phyloP scores from a whole-genome alignment of 345 rosid species.

The Rhizophora apiculata region DNA sequence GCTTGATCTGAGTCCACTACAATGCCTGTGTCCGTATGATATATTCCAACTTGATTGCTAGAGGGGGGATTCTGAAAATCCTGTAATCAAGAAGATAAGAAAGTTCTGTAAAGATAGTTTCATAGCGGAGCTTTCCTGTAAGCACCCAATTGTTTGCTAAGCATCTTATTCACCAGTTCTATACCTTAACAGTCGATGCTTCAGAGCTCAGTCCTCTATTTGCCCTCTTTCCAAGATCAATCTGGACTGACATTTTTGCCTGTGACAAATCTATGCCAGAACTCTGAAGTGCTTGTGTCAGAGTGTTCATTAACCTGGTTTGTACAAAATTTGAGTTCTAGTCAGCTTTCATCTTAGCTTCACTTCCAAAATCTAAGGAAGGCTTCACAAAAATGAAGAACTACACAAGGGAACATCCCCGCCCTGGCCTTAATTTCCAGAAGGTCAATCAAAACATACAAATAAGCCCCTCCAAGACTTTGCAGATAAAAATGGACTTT shows the following conservation, averaged over 20 bases:
- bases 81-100: conserved; percentile 26
- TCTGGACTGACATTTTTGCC: conserved; percentile 32
- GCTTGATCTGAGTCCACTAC: conserved; percentile 57
- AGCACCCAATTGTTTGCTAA: background rate
- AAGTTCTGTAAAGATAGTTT: background rate
- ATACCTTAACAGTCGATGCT: conserved; percentile 50
- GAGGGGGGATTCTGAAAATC: conserved; percentile 39
- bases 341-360: background rate
- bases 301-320: conserved; percentile 26
- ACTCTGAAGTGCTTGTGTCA: conserved; percentile 27
- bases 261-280: conserved; percentile 31
- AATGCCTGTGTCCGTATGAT: conserved; percentile 37
- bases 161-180: background rate
- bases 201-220: conserved; percentile 42
- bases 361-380: background rate
- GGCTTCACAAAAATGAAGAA: background rate
- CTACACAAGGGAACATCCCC: background rate
- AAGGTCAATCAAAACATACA: background rate
- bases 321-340: conserved; percentile 6
- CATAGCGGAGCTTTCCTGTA: background rate
- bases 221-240: conserved; percentile 47
- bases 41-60: conserved; percentile 30
- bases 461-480: background rate
- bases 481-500: background rate
- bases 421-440: background rate